phyloP scores from a whole-genome alignment of 176 grass and related monocot species.

The Carex scoparia region DNA sequence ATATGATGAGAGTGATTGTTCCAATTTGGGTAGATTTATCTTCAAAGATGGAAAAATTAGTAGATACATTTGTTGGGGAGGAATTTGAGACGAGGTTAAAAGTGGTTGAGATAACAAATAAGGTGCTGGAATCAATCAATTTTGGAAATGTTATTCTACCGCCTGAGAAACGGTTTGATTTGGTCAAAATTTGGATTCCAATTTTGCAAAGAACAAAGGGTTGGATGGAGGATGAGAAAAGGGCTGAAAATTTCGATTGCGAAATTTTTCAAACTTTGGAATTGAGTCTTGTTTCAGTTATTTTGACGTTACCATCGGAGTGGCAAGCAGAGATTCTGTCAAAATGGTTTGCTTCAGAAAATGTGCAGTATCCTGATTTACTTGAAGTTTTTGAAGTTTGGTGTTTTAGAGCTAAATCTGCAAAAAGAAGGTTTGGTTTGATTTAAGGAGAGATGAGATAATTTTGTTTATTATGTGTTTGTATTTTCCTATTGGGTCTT shows the following conservation, averaged over 20 bases:
- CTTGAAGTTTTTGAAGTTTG: slow-evolving; percentile 43
- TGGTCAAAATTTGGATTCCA: slow-evolving; percentile 40
- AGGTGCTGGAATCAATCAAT: slow-evolving; percentile 57
- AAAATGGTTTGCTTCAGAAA: slow-evolving; percentile 55
- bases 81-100: slow-evolving; percentile 44
- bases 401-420: slow-evolving; percentile 82
- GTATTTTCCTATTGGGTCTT: not conserved
- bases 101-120: slow-evolving; percentile 62
- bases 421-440: slow-evolving; percentile 19
- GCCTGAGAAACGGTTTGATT: slow-evolving; percentile 25
- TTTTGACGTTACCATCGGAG: slow-evolving; percentile 64
- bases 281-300: slow-evolving; percentile 50
- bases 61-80: not conserved
- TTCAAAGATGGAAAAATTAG: slow-evolving; percentile 23
- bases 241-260: not conserved
- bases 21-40: slow-evolving; percentile 54
- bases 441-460: not conserved
- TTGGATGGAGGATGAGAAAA: slow-evolving; percentile 27
- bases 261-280: slow-evolving; percentile 72
- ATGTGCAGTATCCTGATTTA: slow-evolving; percentile 61
- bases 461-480: not conserved
- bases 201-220: slow-evolving; percentile 39
- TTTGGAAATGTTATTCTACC: slow-evolving; percentile 62
- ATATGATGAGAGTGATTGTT: slow-evolving; percentile 79
- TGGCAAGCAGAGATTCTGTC: slow-evolving; percentile 63